These are phyloP conservation scores for Arabidopsis arenosa DNA, from an alignment of 345 rosid species.

Conservation along the genomic window DNA sequence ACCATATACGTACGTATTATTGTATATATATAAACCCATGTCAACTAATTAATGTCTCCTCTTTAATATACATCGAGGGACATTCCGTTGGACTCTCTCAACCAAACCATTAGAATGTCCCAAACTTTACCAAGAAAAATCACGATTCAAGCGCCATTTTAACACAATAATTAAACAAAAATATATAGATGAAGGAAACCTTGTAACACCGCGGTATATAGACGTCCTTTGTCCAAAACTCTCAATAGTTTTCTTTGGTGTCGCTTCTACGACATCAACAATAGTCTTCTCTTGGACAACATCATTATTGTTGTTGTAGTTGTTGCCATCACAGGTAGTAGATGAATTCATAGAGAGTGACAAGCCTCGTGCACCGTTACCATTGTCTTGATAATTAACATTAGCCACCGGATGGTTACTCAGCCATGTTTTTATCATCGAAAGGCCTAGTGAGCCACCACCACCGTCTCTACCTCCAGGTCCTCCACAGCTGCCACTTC, in stretches of 20 bases:
- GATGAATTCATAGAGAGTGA: conserved; percentile 71
- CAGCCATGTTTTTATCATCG: conserved; percentile 88
- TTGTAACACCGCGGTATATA: conserved; percentile 93
- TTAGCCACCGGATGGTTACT: conserved; percentile 61
- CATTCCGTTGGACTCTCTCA: conserved; percentile 11
- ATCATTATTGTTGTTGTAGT: conserved; percentile 21
- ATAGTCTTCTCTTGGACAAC: conserved; percentile 45
- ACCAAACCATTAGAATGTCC: conserved; percentile 24
- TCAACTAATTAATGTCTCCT: not conserved
- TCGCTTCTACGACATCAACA: conserved; percentile 47
- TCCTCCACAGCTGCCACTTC: conserved; percentile 15
- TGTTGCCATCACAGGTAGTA: conserved; percentile 37
- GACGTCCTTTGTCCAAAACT: conserved; percentile 95
- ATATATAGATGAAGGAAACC: conserved; percentile 44
- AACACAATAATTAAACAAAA: not conserved
- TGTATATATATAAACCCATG: conserved; percentile 6
- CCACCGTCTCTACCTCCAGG: not conserved
- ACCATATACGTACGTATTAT: conserved; percentile 3
- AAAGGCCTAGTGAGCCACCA: conserved; percentile 61
- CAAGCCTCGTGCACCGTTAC: conserved; percentile 53
- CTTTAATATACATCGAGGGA: conserved; percentile 23
- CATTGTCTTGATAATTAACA: conserved; percentile 40
- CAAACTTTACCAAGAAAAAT: not conserved
- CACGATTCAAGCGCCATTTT: not conserved
- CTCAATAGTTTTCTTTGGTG: conserved; percentile 70